Evolutionary conservation across 352 stramenopile species (phyloP), one percentile per base, ranked within the genome.

Genomic region (Globisporangium barbulae): DNA sequence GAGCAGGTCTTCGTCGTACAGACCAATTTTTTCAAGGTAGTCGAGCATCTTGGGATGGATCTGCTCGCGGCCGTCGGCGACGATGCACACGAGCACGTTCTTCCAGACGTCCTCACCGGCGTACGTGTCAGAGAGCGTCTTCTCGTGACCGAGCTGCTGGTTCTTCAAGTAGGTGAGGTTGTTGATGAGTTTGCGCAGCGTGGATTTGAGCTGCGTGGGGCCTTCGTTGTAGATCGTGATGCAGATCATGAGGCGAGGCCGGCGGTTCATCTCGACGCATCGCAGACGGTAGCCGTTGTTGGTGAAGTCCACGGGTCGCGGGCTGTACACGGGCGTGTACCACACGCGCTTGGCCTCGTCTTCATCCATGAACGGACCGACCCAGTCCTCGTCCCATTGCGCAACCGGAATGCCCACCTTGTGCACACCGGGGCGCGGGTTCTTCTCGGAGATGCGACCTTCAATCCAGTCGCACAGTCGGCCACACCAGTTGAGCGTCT

Each of bases 151-250:
- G 0, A 57, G 61, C 22, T 78, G 47, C 44, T 86, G 73, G 30
- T 93, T 71, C 37, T 76, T 73, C 3, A 95, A 56, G 68, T 89
- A 93, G 17, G 72, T 67, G 63, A 94, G 76, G 63, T 95, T 95
- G 74, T 93, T 94, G 53, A 79, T 78, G 2, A 95, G 69, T 68
- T 94, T 95, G 60, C 85, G 79, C 6, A 95, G 69, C 52, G 87
- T 93, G 6, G 67, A 73, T 56, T 89, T 86, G 3, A 95, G 70
- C 59, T 93, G 76, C 35, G 79, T 68, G 5, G 80, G 81, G 0
- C 69, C 71, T 72, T 95, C 86, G 63, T 95, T 95, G 71, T 89
- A 95, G 73, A 93, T 91, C 30, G 84, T 95, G 67, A 95, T 91
- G 57, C 84, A 90, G 33, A 95, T 83, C 80, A 96, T 89, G 5